phyloP scores from a whole-genome alignment of 345 rosid genomes.

The Eucalyptus fibrosa region DNA sequence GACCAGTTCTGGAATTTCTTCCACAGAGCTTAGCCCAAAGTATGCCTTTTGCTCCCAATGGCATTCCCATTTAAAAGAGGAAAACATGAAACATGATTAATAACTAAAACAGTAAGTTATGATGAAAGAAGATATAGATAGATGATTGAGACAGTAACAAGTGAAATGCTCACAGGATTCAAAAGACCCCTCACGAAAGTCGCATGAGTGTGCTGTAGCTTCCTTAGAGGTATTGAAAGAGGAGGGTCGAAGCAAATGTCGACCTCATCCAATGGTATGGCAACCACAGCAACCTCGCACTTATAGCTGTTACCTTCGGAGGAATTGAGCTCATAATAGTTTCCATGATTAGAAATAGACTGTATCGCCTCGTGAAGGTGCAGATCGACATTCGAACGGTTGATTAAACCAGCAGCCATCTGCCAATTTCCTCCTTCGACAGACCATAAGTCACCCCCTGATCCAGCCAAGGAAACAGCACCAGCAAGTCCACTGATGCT shows the following conservation, averaged over 20 bases:
- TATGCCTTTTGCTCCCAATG: constrained; percentile 35
- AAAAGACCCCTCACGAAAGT: constrained; percentile 81
- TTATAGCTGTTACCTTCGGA: constrained; percentile 43
- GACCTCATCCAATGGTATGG: constrained; percentile 79
- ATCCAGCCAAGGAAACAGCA: constrained; percentile 93
- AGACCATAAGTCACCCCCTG: constrained; percentile 84
- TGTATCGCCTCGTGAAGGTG: constrained; percentile 53
- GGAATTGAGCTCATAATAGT: constrained; percentile 70
- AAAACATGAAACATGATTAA: neutral
- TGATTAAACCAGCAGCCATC: constrained; percentile 74
- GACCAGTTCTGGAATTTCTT: constrained; percentile 64
- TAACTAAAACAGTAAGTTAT: neutral
- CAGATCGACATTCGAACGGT: constrained; percentile 53
- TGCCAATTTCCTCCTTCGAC: constrained; percentile 92
- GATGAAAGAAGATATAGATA: neutral
- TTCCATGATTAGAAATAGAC: constrained; percentile 44
- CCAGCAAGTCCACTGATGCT: constrained; percentile 87
- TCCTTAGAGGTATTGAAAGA: constrained; percentile 56
- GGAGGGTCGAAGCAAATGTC: constrained; percentile 51
- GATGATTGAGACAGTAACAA: neutral
- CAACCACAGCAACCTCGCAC: constrained; percentile 59
- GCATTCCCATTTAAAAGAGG: neutral
- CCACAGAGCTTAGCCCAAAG: constrained; percentile 47
- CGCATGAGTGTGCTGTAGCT: constrained; percentile 79
- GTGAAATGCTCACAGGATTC: constrained; percentile 26